Conservation (phyloP, 176 grass and related monocot genomes). For the Oryza brachyantha region DNA sequence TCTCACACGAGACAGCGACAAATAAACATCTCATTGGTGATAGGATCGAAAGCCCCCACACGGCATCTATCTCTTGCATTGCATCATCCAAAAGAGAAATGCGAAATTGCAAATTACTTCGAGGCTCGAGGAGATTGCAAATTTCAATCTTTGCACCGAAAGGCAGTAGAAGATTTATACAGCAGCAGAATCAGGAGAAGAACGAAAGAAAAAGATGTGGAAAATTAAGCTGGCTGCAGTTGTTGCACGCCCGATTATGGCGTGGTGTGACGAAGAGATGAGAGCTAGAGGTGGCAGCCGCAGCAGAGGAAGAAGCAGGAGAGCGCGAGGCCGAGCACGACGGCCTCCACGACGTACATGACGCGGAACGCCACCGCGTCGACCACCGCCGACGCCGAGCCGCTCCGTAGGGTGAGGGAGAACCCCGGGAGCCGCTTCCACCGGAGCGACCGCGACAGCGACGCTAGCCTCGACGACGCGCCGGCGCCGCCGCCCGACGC, state of each 20-base stretch:
- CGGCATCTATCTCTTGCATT: conserved; percentile 1
- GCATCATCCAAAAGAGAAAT: neutral
- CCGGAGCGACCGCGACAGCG: conserved; percentile 46
- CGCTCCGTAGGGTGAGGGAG: conserved; percentile 30
- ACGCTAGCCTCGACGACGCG: conserved; percentile 35
- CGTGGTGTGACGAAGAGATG: neutral
- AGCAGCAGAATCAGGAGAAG: neutral
- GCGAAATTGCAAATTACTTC: neutral
- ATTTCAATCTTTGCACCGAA: neutral
- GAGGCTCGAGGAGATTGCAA: neutral
- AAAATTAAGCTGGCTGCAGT: neutral
- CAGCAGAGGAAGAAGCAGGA: conserved; percentile 94
- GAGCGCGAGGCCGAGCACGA: conserved; percentile 74
- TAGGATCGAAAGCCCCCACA: neutral
- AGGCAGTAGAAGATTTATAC: conserved; percentile 11
- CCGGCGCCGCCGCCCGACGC: neutral
- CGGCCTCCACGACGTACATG: conserved; percentile 79
- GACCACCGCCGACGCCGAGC: conserved; percentile 42
- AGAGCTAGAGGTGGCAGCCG: conserved; percentile 58
- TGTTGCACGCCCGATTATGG: neutral
- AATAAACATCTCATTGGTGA: neutral
- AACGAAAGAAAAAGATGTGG: neutral
- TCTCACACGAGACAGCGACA: conserved; percentile 1
- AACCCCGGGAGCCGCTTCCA: conserved; percentile 51
- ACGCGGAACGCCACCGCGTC: conserved; percentile 62